Evolutionary conservation across 805 yeast species (phyloP).

Genomic region (Osmozyma mogii): DNA sequence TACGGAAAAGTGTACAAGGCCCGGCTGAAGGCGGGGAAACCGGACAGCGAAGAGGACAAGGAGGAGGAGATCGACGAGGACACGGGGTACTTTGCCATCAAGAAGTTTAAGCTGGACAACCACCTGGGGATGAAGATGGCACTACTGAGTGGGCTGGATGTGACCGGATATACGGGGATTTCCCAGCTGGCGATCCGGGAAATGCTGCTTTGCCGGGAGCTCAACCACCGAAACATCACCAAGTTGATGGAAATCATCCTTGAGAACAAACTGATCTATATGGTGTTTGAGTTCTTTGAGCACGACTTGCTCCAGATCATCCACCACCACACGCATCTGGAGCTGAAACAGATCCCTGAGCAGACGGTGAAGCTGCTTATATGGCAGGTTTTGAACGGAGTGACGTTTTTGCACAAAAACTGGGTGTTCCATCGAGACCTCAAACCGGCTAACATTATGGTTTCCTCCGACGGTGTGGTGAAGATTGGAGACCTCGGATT

Average conservation of each 20-base stretch:
- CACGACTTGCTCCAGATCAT: conserved; percentile 91
- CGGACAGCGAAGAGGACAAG: conserved; percentile 9
- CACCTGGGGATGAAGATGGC: conserved; percentile 23
- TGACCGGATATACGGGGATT: conserved; percentile 70
- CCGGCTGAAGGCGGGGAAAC: conserved; percentile 27
- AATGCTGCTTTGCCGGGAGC: conserved; percentile 88
- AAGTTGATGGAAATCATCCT: conserved; percentile 73
- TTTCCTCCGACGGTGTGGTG: conserved; percentile 78
- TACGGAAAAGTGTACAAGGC: conserved; percentile 96
- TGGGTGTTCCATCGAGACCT: conserved; percentile 95
- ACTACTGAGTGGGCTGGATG: conserved; percentile 4
- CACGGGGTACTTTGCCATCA: conserved; percentile 64
- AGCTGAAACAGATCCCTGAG: conserved; percentile 69
- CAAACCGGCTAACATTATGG: conserved; percentile 98
- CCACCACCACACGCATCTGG: conserved; percentile 91
- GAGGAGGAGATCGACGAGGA: conserved; percentile 8
- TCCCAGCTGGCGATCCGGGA: conserved; percentile 95
- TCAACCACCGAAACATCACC: conserved; percentile 72
- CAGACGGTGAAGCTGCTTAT: conserved; percentile 72
- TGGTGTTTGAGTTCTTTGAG: conserved; percentile 95
- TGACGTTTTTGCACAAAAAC: conserved; percentile 84
- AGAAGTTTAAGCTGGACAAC: conserved; percentile 86
- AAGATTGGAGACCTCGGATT: conserved; percentile 94
- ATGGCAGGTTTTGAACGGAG: conserved; percentile 92
- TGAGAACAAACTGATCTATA: conserved; percentile 83